Conservation (phyloP, 345 rosid species). For the Eucalyptus lansdowneana region DNA sequence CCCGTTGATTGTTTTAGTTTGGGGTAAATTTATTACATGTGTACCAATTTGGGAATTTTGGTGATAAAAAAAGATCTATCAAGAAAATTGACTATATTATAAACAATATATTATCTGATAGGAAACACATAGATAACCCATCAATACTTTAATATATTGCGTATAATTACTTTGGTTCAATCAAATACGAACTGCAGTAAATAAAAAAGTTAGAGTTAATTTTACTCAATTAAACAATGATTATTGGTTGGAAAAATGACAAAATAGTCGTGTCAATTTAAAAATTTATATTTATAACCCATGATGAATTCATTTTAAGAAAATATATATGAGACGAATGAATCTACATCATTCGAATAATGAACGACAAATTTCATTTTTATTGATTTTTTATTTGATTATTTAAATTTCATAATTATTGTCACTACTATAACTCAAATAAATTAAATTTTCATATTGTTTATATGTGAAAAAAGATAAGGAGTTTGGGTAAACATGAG, state of each 20-base stretch:
- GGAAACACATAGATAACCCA: neutral
- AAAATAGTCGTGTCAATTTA: neutral
- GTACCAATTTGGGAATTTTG: no score
- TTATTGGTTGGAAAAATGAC: neutral
- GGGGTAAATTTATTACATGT: no score
- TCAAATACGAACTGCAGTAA: neutral
- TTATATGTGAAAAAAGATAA: neutral
- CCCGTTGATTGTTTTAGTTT: no score
- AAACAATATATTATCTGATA: neutral
- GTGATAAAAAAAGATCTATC: neutral
- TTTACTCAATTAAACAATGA: neutral
- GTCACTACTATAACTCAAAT: neutral
- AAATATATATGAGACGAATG: neutral
- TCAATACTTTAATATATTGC: neutral
- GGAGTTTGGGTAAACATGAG: neutral
- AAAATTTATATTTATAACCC: neutral
- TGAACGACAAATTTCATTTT: neutral
- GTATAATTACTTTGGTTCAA: neutral
- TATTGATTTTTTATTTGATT: neutral
- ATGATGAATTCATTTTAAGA: neutral
- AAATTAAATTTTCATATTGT: neutral
- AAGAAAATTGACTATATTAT: neutral
- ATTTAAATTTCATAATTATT: neutral
- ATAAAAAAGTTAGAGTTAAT: neutral
- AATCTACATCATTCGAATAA: neutral